phyloP scores from a whole-genome alignment of 2,329 filamentous ascomycete genomes.

The Penicillium sp. region DNA sequence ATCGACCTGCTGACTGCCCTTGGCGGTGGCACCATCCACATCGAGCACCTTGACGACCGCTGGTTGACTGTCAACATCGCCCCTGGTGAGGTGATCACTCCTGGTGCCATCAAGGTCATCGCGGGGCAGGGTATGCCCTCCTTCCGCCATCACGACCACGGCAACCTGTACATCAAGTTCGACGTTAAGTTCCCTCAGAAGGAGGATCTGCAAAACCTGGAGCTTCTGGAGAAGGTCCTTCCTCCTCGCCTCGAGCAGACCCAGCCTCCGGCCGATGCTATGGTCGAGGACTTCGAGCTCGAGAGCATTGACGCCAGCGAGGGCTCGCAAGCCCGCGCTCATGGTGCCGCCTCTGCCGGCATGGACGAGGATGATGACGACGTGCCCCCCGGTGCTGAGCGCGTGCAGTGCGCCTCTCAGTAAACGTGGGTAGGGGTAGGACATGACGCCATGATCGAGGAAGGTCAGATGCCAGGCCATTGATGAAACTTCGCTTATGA shows the following conservation, averaged over 20 bases:
- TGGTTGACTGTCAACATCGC: conserved; percentile 93
- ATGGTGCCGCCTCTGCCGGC: conserved; percentile 59
- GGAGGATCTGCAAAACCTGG: conserved; percentile 66
- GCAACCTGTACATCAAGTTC: conserved; percentile 97
- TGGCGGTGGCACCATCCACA: conserved; percentile 82
- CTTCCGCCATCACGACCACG: conserved; percentile 87
- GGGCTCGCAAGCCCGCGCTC: conserved; percentile 62
- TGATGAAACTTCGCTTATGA: conserved; percentile 39
- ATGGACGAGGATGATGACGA: conserved; percentile 71
- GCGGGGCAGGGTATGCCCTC: conserved; percentile 98
- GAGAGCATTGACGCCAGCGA: conserved; percentile 77
- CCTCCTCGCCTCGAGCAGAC: conserved; percentile 66
- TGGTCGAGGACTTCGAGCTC: conserved; percentile 85
- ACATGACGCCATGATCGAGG: conserved; percentile 13
- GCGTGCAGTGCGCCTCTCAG: conserved; percentile 53
- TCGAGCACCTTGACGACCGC: conserved; percentile 95
- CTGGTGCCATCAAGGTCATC: conserved; percentile 86
- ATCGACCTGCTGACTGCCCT: conserved; percentile 94
- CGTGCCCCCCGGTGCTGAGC: conserved; percentile 48
- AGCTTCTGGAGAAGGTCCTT: conserved; percentile 78
- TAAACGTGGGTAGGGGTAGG: conserved; percentile 31
- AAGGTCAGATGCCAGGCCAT: conserved; percentile 24
- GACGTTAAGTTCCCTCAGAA: conserved; percentile 93
- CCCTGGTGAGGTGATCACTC: conserved; percentile 90
- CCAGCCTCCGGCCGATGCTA: conserved; percentile 73